A percentile compares a stretch with the other conserved stretches of the same genome.
Conservation (phyloP, 495 filamentous ascomycete species). For the Schizothecium vesticola region DNA sequence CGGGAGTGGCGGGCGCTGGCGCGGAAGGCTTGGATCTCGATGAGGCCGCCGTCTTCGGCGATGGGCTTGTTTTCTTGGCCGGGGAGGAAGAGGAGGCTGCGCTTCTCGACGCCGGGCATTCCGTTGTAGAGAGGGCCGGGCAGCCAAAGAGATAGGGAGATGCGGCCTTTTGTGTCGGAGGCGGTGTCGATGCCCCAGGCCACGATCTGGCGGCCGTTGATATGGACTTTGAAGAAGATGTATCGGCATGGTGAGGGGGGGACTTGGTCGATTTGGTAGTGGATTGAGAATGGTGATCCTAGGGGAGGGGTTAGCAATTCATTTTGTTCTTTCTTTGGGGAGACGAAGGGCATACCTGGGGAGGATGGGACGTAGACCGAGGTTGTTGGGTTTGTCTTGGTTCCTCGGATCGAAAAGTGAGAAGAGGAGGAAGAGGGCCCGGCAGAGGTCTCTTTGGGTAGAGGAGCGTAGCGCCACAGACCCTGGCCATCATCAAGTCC, state of each 20-base stretch:
- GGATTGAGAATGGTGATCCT: constrained; percentile 45
- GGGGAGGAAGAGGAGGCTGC: constrained; percentile 40
- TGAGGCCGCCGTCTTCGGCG: constrained; percentile 47
- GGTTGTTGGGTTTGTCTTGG: constrained; percentile 33
- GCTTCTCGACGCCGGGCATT: constrained; percentile 33
- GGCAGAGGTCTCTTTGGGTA: background rate
- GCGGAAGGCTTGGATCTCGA: constrained; percentile 47
- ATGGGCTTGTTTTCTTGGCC: constrained; percentile 29
- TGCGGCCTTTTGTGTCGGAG: constrained; percentile 24
- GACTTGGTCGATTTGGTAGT: constrained; percentile 32
- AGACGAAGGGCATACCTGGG: constrained; percentile 31
- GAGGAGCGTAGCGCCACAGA: background rate
- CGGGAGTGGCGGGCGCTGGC: constrained; percentile 33
- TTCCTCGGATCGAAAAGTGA: background rate
- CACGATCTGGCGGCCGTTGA: constrained; percentile 43
- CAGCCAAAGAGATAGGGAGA: constrained; percentile 41
- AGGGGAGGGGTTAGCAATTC: background rate
- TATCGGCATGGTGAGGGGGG: constrained; percentile 29
- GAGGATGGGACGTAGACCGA: constrained; percentile 48
- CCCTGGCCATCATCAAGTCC: constrained; percentile 19
- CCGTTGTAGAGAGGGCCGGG: constrained; percentile 25
- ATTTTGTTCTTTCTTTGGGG: background rate
- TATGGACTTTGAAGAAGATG: constrained; percentile 47
- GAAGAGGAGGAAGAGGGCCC: background rate
- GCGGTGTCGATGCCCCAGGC: constrained; percentile 44